These are phyloP conservation scores for Cicer yamashitae DNA, from an alignment of 306 rosid species.

Conservation along the genomic window DNA sequence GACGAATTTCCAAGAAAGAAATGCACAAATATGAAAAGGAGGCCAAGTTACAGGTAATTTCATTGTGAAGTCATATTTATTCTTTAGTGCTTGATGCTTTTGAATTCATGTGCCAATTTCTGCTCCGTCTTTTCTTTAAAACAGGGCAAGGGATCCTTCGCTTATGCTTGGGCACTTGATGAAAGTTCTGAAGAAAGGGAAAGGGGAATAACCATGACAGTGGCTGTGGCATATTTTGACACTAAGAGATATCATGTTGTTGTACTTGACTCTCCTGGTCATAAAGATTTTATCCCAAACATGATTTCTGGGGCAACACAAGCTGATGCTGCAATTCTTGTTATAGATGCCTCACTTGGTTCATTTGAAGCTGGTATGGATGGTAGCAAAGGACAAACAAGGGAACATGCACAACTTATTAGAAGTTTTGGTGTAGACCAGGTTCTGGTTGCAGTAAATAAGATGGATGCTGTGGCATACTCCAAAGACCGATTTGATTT, in stretches of 20 bases:
- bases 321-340: constrained; percentile 96
- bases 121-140: constrained; percentile 18
- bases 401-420: constrained; percentile 91
- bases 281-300: constrained; percentile 97
- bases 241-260: constrained; percentile 89
- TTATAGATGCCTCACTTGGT: constrained; percentile 91
- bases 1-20: constrained; percentile 84
- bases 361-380: constrained; percentile 94
- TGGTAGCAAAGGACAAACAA: constrained; percentile 84
- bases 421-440: constrained; percentile 99
- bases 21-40: constrained; percentile 98
- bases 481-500: constrained; percentile 88
- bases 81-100: constrained; percentile 39
- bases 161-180: constrained; percentile 98
- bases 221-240: constrained; percentile 97
- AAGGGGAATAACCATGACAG: constrained; percentile 98
- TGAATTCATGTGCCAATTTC: constrained; percentile 28
- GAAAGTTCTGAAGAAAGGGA: constrained; percentile 98
- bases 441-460: constrained; percentile 85
- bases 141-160: constrained; percentile 98
- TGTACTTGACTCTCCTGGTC: constrained; percentile 98
- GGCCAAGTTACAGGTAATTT: constrained; percentile 77
- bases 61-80: constrained; percentile 29
- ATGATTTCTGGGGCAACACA: constrained; percentile 98
- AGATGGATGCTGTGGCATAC: constrained; percentile 89